Evolutionary conservation across 2,329 filamentous ascomycete genomes (phyloP).

Genomic region (Botrytis fabae): DNA sequence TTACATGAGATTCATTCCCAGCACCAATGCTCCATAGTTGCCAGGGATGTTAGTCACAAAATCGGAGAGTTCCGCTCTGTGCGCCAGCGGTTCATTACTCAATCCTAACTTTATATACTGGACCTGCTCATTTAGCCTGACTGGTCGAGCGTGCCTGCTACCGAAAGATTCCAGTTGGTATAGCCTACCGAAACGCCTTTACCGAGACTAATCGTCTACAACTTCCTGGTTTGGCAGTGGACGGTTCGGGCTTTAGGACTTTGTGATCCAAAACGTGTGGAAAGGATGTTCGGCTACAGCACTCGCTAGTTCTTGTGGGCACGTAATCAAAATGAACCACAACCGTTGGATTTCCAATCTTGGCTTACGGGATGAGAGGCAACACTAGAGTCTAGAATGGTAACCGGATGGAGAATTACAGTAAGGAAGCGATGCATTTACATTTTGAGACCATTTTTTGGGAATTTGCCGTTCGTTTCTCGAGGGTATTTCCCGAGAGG

Average conservation of each 20-base stretch:
- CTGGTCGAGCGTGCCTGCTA: neutral
- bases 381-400: neutral
- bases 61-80: neutral
- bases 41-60: neutral
- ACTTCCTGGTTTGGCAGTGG: neutral
- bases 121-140: neutral
- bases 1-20: neutral
- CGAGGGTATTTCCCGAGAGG: neutral
- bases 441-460: neutral
- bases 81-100: conserved; percentile 9
- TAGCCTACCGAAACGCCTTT: conserved; percentile 1
- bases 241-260: neutral
- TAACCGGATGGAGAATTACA: neutral
- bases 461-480: neutral
- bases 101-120: conserved; percentile 13
- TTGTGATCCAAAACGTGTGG: neutral
- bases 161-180: neutral
- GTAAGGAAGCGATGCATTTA: neutral
- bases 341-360: conserved; percentile 1
- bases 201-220: conserved; percentile 7
- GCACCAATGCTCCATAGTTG: neutral
- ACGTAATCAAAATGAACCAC: neutral
- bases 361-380: neutral
- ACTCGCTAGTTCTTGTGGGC: neutral
- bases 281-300: neutral